These are phyloP conservation scores for Cydonia oblonga DNA, from an alignment of 331 rosid genomes.

Conservation along the genomic window DNA sequence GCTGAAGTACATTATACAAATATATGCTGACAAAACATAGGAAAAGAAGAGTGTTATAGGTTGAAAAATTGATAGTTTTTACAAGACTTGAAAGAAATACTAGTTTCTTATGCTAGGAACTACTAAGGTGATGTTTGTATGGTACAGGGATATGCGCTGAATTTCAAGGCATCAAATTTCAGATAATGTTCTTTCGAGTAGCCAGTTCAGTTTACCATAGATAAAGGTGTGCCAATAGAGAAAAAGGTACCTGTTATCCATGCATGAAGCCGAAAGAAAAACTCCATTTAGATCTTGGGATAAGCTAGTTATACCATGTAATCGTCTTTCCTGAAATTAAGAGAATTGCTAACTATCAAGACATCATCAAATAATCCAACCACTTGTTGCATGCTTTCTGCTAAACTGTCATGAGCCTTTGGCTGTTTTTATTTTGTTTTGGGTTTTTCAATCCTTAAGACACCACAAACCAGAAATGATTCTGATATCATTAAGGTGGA, in stretches of 20 bases:
- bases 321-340: conserved; percentile 51
- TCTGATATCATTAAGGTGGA: background rate
- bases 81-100: background rate
- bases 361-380: background rate
- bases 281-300: conserved; percentile 87
- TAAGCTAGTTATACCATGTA: conserved; percentile 88
- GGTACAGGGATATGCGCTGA: background rate
- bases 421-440: background rate
- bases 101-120: background rate
- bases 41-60: background rate
- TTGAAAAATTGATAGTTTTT: background rate
- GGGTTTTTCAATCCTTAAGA: background rate
- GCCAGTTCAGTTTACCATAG: conserved; percentile 4
- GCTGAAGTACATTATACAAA: conserved; percentile 64
- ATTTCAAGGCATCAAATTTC: background rate
- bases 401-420: background rate
- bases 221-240: background rate
- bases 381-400: background rate
- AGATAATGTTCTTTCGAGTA: background rate
- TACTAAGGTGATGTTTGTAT: background rate
- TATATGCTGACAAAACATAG: conserved; percentile 47
- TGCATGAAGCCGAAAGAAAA: conserved; percentile 80
- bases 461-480: background rate
- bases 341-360: background rate
- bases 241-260: conserved; percentile 64